These are phyloP conservation scores for Nyssa sinensis DNA, from an alignment of 148 eudicot species.

Conservation along the genomic window DNA sequence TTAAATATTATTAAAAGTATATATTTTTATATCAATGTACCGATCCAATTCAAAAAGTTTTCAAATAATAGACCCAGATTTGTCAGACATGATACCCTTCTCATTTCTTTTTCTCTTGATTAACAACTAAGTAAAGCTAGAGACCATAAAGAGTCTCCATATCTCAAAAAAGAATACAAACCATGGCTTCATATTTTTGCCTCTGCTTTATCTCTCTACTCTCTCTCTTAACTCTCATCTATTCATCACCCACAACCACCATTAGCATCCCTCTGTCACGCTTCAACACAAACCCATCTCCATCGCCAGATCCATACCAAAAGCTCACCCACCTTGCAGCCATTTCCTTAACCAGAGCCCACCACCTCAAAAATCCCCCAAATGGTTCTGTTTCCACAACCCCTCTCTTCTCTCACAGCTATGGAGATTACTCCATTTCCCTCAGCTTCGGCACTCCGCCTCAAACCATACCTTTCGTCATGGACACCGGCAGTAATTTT, in stretches of 20 bases:
- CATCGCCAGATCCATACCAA: conserved; percentile 28
- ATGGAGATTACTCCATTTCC: conserved; percentile 61
- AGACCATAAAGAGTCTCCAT: too few species aligned
- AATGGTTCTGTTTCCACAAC: conserved; percentile 18
- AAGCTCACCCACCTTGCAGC: conserved; percentile 31
- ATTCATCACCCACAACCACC: conserved; percentile 21
- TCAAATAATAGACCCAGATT: too few species aligned
- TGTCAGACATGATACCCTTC: too few species aligned
- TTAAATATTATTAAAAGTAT: too few species aligned
- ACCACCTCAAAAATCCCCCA: conserved; percentile 24
- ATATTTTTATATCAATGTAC: too few species aligned
- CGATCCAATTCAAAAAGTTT: too few species aligned
- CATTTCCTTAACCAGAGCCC: conserved; percentile 34
- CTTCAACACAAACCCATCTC: conserved; percentile 15
- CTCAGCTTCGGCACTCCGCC: conserved; percentile 69
- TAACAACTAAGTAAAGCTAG: too few species aligned
- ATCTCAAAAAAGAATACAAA: background rate
- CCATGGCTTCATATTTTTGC: conserved; percentile 16
- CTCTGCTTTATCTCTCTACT: conserved; percentile 18
- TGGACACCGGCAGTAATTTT: conserved; percentile 61
- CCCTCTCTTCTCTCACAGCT: conserved; percentile 36
- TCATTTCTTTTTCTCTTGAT: too few species aligned
- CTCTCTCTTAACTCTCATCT: conserved; percentile 1
- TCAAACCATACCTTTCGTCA: conserved; percentile 36
- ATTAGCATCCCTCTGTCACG: conserved; percentile 27